A percentile compares a stretch with the other conserved stretches of the same genome.
Evolutionary conservation across 2,329 filamentous ascomycete species (phyloP).

Genomic region (Lizonia empirigonia): DNA sequence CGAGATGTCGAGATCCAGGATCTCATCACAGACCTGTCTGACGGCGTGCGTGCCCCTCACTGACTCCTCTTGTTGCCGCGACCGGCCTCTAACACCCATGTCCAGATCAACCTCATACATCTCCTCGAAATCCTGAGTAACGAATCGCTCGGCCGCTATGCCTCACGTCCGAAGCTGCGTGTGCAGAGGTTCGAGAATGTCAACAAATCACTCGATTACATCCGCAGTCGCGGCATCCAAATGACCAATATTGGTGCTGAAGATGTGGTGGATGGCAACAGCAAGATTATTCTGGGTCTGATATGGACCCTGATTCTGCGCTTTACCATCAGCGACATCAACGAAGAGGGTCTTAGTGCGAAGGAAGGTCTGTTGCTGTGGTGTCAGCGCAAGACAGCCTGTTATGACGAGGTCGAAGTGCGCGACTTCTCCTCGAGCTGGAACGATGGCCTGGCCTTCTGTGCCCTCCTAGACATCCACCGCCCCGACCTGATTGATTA

Average conservation of each 20-base stretch:
- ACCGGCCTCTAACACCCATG: conserved; percentile 2
- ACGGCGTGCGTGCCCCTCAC: conserved; percentile 72
- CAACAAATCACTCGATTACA: conserved; percentile 91
- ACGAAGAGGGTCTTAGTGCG: conserved; percentile 94
- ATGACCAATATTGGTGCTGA: conserved; percentile 99
- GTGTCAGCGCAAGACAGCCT: conserved; percentile 98
- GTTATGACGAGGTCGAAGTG: conserved; percentile 96
- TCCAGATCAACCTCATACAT: conserved; percentile 89
- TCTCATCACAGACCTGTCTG: conserved; percentile 85
- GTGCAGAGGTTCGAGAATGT: conserved; percentile 99
- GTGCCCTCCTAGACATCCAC: conserved; percentile 94
- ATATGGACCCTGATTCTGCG: conserved; percentile 98
- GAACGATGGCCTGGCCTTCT: conserved; percentile 97
- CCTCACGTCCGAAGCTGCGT: conserved; percentile 91
- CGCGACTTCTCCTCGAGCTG: conserved; percentile 94
- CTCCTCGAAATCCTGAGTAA: conserved; percentile 93
- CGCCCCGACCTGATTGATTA: conserved; percentile 97
- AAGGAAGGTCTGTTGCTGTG: conserved; percentile 94
- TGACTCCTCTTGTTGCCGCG: conserved; percentile 10
- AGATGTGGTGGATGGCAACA: conserved; percentile 96
- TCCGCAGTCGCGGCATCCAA: conserved; percentile 88
- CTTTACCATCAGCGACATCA: conserved; percentile 99
- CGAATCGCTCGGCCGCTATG: conserved; percentile 95
- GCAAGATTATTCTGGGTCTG: conserved; percentile 94
- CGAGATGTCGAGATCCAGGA: conserved; percentile 82